phyloP scores from a whole-genome alignment of 257 asterid genomes.

The Linderniella brevidens region DNA sequence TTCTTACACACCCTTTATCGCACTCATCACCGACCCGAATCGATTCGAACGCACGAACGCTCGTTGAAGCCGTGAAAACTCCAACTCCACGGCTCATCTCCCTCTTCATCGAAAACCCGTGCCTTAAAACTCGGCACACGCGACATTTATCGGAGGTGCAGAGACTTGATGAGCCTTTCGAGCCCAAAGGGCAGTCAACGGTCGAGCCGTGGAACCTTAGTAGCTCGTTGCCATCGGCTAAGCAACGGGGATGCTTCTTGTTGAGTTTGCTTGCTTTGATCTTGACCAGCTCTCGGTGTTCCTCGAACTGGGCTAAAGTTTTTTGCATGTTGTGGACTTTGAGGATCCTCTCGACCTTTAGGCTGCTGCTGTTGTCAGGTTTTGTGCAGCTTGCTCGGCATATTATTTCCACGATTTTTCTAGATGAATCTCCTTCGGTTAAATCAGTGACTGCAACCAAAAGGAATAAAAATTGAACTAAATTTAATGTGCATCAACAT shows the following conservation, averaged over 20 bases:
- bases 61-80: slow-evolving; percentile 77
- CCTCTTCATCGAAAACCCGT: slow-evolving; percentile 43
- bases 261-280: slow-evolving; percentile 56
- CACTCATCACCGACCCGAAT: slow-evolving; percentile 18
- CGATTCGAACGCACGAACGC: slow-evolving; percentile 60
- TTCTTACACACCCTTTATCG: slow-evolving; percentile 10
- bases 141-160: slow-evolving; percentile 47
- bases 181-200: slow-evolving; percentile 50
- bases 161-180: slow-evolving; percentile 33
- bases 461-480: not conserved
- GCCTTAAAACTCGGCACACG: slow-evolving; percentile 48
- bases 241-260: slow-evolving; percentile 85
- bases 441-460: slow-evolving; percentile 53
- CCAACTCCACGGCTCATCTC: slow-evolving; percentile 38
- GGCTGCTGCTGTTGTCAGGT: slow-evolving; percentile 17
- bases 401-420: slow-evolving; percentile 79
- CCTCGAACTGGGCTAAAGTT: slow-evolving; percentile 73
- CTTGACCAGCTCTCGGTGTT: slow-evolving; percentile 66
- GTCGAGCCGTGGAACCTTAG: slow-evolving; percentile 64
- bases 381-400: slow-evolving; percentile 44
- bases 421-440: slow-evolving; percentile 69
- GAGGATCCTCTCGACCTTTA: slow-evolving; percentile 49
- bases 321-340: slow-evolving; percentile 89
- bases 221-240: slow-evolving; percentile 90
- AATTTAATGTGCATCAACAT: not conserved